phyloP scores from a whole-genome alignment of 2,329 filamentous ascomycete species.

The Calonectria pteridis region DNA sequence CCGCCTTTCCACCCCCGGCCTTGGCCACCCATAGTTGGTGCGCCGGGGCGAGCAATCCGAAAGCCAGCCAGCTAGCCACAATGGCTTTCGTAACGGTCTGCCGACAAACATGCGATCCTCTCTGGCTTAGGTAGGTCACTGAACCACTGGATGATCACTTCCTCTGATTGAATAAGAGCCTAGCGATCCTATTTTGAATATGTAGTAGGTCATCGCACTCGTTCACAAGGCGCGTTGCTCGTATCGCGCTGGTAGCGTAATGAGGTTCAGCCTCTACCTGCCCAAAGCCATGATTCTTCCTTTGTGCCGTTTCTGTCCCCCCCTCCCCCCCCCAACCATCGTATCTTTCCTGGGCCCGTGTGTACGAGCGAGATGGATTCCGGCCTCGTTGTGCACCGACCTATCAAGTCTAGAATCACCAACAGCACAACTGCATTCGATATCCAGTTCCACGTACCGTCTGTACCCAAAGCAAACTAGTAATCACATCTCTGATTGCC shows the following conservation, averaged over 20 bases:
- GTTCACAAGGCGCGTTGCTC: neutral
- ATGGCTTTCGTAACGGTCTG: constrained; percentile 30
- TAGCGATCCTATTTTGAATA: neutral
- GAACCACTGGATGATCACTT: constrained; percentile 7
- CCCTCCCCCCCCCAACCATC: neutral
- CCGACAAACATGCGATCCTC: constrained; percentile 13
- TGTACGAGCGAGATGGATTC: constrained; percentile 1
- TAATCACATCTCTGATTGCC: neutral
- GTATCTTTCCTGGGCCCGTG: constrained; percentile 1
- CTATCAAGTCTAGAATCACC: neutral
- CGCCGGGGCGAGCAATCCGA: constrained; percentile 23
- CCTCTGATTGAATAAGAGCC: neutral
- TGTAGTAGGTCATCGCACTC: neutral
- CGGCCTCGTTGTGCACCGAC: constrained; percentile 7
- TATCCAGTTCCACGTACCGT: neutral
- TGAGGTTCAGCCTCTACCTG: neutral
- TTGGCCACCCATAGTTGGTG: constrained; percentile 19
- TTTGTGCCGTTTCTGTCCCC: neutral
- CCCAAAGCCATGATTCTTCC: neutral
- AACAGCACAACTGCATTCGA: constrained; percentile 1
- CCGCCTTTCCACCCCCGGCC: constrained; percentile 20
- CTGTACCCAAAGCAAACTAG: neutral
- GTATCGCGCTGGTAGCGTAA: too few relatives aligned
- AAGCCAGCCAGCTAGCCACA: constrained; percentile 26
- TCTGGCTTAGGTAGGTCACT: neutral